A percentile compares a stretch with the other conserved stretches of the same genome.
These are phyloP conservation scores for Penicillium sp. DNA, from an alignment of 2,329 filamentous ascomycete genomes.

Conservation along the genomic window DNA sequence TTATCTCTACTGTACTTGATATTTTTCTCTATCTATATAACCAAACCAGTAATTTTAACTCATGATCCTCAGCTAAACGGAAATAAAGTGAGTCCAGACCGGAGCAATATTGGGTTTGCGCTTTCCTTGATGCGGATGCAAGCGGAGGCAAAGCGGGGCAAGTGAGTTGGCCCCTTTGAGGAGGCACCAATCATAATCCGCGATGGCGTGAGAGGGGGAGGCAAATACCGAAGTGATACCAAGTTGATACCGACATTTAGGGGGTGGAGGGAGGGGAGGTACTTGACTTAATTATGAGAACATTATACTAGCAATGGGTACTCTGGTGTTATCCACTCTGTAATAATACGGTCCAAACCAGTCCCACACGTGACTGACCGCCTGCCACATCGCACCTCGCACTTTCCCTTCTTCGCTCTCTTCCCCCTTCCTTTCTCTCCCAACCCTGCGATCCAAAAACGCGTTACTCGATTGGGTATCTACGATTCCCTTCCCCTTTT, in stretches of 20 bases:
- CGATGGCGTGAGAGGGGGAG: neutral
- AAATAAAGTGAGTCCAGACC: conserved; percentile 15
- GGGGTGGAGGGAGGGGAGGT: neutral
- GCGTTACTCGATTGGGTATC: conserved; percentile 51
- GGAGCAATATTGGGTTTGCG: conserved; percentile 8
- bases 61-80: neutral
- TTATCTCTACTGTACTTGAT: too few species aligned
- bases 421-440: conserved; percentile 34
- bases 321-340: neutral
- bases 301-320: accelerated
- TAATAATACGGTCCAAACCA: neutral
- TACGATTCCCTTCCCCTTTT: conserved; percentile 47
- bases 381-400: conserved; percentile 27
- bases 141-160: conserved; percentile 13
- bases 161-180: conserved; percentile 5
- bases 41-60: neutral
- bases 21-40: neutral
- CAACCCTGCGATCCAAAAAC: conserved; percentile 46
- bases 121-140: conserved; percentile 15
- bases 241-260: neutral
- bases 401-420: conserved; percentile 39
- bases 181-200: neutral
- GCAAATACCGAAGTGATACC: conserved; percentile 1
- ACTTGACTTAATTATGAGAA: neutral
- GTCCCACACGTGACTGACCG: conserved; percentile 30